Base-by-base conservation (phyloP, 176 grass and related monocot genomes). In the Cocos nucifera region DNA sequence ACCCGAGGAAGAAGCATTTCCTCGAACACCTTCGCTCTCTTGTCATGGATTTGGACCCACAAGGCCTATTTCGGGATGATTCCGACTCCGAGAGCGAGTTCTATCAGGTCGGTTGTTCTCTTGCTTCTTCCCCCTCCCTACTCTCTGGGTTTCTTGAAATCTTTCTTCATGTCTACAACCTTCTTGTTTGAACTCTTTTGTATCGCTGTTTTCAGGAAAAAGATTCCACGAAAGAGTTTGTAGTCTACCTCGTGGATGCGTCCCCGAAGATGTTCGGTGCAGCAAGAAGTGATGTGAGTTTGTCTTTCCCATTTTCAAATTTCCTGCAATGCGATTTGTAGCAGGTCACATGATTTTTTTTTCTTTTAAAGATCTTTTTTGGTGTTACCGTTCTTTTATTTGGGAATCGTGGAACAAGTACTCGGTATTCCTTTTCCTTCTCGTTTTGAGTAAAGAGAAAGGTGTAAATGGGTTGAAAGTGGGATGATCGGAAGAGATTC, bases 31-130 rank as follows among this genome's bases (percentile, higher is more conserved):
- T 57, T 61, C 49, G 2, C 44, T 53, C 48, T 29, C 18, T 63
- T 4, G n/a, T 75, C 71, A 96, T 96, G 92, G 92, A 96, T 80
- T 80, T 96, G 51, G 92, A 96, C 59, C 86, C 86, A 0, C 86
- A 90, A 73, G 92, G 92, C 19, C 82, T 96, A 62, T 96, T 96
- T 66, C 87, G 80, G 56, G 92, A 88, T 64, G 83, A 96, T 70
- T 87, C 86, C 56, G 91, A 95, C 53, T 88, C 89, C 9, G 91
- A 90, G 2, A 67, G 74, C 4, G 91, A 87, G 20, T 74, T 60
- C 35, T 48, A 49, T 24, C 80, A 88, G 81, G 92, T 90, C 32
- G 4, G n/a, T 44, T 44, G 12, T 14, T 54, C 27, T 49, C 65
- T 6, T 16, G 3, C 4, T 48, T 19, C 10, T 56, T 50, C 6